Evolutionary conservation across 192 early-diverging fungal genomes (phyloP).

Genomic region (Spizellomyces punctatus): DNA sequence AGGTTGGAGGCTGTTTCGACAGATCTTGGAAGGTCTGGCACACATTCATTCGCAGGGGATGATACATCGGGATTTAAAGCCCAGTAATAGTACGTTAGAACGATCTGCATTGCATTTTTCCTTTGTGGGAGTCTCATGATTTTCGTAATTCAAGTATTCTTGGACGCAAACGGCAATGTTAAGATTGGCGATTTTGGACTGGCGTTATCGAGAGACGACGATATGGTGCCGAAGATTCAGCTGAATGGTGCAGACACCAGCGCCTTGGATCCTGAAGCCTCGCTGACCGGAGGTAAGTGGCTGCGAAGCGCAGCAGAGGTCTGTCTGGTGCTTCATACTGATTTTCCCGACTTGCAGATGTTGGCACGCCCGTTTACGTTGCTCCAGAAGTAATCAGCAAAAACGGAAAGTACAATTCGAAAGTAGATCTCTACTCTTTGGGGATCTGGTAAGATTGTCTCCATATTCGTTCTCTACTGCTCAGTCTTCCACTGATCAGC

Average conservation of each 20-base stretch:
- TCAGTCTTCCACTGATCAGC: background rate
- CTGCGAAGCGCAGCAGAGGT: background rate
- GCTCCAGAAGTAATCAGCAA: constrained; percentile 56
- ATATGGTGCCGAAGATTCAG: constrained; percentile 1
- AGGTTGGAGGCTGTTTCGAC: constrained; percentile 82
- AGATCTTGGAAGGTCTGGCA: constrained; percentile 87
- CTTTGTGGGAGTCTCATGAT: background rate
- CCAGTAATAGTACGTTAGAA: constrained; percentile 43
- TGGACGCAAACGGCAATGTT: constrained; percentile 48
- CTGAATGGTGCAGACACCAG: background rate
- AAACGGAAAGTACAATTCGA: constrained; percentile 70
- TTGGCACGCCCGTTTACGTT: constrained; percentile 92
- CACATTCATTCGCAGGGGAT: constrained; percentile 89
- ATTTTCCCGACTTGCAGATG: constrained; percentile 42
- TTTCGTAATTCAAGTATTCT: constrained; percentile 21
- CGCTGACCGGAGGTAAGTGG: constrained; percentile 20
- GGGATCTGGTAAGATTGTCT: constrained; percentile 28
- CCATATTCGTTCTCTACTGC: background rate
- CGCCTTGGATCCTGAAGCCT: constrained; percentile 29
- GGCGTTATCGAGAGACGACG: constrained; percentile 53
- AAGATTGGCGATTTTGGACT: constrained; percentile 80
- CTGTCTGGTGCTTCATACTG: no score
- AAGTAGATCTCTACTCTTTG: constrained; percentile 84
- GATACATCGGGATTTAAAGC: constrained; percentile 87
- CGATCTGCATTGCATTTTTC: background rate